Conservation (phyloP, 2,329 filamentous ascomycete species). For the Akanthomyces muscarius region DNA sequence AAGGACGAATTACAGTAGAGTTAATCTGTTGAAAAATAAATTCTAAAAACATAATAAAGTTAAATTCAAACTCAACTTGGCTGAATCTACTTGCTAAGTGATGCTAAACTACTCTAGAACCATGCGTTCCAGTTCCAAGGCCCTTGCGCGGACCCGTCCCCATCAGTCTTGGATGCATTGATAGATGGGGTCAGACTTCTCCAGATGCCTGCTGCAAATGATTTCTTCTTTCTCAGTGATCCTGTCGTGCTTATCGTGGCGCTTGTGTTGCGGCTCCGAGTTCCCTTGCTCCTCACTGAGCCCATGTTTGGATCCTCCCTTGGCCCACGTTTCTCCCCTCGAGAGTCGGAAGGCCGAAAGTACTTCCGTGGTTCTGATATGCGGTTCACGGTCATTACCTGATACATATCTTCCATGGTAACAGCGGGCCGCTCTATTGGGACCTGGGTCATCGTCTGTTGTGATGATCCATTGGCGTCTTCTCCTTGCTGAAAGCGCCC, state of each 20-base stretch:
- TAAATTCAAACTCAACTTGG: slow-evolving; percentile 7
- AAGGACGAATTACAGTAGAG: slow-evolving; percentile 37
- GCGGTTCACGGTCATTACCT: neutral
- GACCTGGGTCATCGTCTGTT: neutral
- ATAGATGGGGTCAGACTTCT: slow-evolving; percentile 13
- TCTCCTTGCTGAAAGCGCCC: neutral
- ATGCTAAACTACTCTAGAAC: slow-evolving; percentile 17
- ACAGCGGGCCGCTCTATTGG: neutral
- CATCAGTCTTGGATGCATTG: neutral
- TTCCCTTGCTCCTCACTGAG: neutral
- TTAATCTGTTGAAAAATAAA: neutral
- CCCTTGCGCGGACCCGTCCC: neutral
- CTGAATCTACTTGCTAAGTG: slow-evolving; percentile 13
- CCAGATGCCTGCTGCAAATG: slow-evolving; percentile 14
- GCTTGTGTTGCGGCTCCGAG: slow-evolving; percentile 4
- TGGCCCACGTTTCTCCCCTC: slow-evolving; percentile 1
- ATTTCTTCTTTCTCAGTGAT: slow-evolving; percentile 16
- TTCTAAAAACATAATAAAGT: slow-evolving; percentile 13
- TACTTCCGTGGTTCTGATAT: neutral
- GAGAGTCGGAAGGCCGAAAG: neutral
- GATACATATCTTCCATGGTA: neutral
- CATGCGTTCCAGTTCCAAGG: slow-evolving; percentile 17
- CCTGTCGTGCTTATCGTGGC: neutral
- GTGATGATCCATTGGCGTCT: neutral
- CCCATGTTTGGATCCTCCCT: neutral